These are phyloP conservation scores for Artemisia tridentata DNA, from an alignment of 129 eudicot genomes.

Conservation along the genomic window DNA sequence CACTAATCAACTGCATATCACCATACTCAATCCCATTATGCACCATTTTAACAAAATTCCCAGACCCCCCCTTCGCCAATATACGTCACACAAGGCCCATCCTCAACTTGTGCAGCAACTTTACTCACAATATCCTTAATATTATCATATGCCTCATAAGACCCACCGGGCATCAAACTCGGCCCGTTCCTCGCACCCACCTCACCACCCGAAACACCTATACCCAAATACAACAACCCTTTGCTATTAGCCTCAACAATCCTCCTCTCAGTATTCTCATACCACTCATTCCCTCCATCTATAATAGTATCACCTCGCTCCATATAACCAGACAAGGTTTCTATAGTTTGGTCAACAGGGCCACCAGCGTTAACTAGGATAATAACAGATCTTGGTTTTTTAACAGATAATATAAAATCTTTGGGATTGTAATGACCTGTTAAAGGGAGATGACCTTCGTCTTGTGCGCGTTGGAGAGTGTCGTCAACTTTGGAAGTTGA, in stretches of 20 bases:
- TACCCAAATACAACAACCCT: constrained; percentile 73
- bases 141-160: constrained; percentile 60
- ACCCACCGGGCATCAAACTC: constrained; percentile 89
- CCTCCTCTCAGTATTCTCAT: constrained; percentile 79
- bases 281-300: constrained; percentile 97
- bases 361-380: constrained; percentile 91
- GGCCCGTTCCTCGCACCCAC: constrained; percentile 87
- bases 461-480: constrained; percentile 71
- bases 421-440: constrained; percentile 68
- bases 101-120: constrained; percentile 92
- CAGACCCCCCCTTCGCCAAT: constrained; percentile 91
- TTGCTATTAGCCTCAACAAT: constrained; percentile 41
- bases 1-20: constrained; percentile 90
- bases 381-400: constrained; percentile 80
- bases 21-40: constrained; percentile 98
- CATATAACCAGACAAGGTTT: constrained; percentile 64
- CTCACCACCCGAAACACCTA: constrained; percentile 97
- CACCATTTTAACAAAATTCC: constrained; percentile 91
- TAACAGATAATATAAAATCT: constrained; percentile 72
- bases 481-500: constrained; percentile 79
- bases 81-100: constrained; percentile 90
- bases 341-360: constrained; percentile 88
- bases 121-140: constrained; percentile 58
- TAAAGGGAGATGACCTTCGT: constrained; percentile 72
- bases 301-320: constrained; percentile 91